Evolutionary conservation across 805 yeast species (phyloP).

Genomic region (Nakazawaea wickerhamii): DNA sequence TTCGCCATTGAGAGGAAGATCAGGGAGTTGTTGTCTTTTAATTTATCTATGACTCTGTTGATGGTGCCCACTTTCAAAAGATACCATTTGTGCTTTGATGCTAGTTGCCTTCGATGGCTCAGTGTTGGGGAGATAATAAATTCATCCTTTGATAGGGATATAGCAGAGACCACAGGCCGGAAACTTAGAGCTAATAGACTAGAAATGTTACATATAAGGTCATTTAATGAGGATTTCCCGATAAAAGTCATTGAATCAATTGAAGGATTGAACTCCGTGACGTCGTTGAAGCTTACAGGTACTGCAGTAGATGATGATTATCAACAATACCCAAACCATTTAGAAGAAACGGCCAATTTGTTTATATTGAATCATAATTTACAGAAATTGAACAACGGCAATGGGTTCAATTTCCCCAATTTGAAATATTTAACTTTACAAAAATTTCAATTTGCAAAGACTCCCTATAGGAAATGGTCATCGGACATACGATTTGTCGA

Average conservation of each 20-base stretch:
- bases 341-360: conserved; percentile 11
- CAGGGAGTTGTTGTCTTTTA: neutral
- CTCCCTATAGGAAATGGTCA: conserved; percentile 7
- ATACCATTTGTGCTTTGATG: conserved; percentile 4
- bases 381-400: neutral
- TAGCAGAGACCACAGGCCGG: neutral
- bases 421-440: conserved; percentile 7
- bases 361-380: conserved; percentile 2
- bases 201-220: conserved; percentile 6
- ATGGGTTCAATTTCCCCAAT: neutral
- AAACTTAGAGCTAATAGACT: neutral
- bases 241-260: neutral
- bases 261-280: conserved; percentile 5
- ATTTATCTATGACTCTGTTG: conserved; percentile 8
- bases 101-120: conserved; percentile 4
- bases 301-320: conserved; percentile 12
- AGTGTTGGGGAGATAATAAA: conserved; percentile 10
- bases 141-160: conserved; percentile 4
- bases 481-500: neutral
- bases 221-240: conserved; percentile 10
- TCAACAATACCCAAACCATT: conserved; percentile 10
- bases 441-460: conserved; percentile 9
- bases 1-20: conserved; percentile 5
- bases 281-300: conserved; percentile 8
- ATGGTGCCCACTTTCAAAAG: conserved; percentile 6